phyloP scores from a whole-genome alignment of 768 basidiomycete genomes.

The Tremella yokohamensis region DNA sequence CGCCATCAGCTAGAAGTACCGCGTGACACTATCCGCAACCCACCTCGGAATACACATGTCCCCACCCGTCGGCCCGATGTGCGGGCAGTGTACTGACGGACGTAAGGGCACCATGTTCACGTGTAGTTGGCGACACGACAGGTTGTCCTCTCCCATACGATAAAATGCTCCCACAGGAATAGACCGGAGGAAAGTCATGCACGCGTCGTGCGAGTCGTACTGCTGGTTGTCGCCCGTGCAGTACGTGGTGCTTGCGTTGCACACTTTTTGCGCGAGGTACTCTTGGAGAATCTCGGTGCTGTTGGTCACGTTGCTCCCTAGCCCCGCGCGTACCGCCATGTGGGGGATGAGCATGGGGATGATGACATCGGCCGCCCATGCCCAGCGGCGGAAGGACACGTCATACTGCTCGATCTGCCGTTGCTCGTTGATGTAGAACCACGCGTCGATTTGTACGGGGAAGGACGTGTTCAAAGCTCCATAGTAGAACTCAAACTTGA shows the following conservation, averaged over 20 bases:
- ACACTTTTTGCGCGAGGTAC: conserved; percentile 21
- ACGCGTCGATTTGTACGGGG: conserved; percentile 23
- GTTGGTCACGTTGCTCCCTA: conserved; percentile 14
- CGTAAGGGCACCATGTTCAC: conserved; percentile 21
- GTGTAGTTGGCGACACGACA: conserved; percentile 27
- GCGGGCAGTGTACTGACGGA: conserved; percentile 26
- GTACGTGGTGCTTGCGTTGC: conserved; percentile 12
- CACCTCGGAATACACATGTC: conserved; percentile 28
- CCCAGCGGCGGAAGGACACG: conserved; percentile 4
- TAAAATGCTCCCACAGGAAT: conserved; percentile 16
- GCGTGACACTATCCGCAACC: background rate
- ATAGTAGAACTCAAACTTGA: conserved; percentile 28
- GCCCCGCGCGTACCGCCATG: conserved; percentile 18
- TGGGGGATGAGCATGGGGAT: conserved; percentile 23
- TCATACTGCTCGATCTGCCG: conserved; percentile 15
- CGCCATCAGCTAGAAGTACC: too few relatives aligned
- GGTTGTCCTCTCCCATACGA: conserved; percentile 26
- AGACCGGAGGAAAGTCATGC: conserved; percentile 7
- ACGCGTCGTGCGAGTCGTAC: conserved; percentile 24
- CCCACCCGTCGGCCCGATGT: conserved; percentile 28
- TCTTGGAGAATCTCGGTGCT: conserved; percentile 20
- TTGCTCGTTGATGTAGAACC: conserved; percentile 12
- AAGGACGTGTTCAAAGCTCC: conserved; percentile 22
- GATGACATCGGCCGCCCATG: conserved; percentile 7
- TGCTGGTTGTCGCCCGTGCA: conserved; percentile 24